Conservation (phyloP, 257 asterid genomes). For the Primulina tabacum region DNA sequence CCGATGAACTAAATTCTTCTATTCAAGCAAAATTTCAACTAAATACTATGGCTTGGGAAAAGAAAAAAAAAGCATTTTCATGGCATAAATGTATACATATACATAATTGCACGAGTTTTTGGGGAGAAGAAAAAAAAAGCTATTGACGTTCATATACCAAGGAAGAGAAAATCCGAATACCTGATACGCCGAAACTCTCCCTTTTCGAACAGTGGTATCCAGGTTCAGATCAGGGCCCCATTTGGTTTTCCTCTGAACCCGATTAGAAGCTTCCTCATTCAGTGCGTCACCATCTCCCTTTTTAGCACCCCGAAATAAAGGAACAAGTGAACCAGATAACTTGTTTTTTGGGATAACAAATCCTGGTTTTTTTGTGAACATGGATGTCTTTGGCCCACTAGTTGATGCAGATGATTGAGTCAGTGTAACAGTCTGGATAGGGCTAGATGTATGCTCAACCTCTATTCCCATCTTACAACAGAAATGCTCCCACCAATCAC, state of each 20-base stretch:
- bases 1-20: slow-evolving; percentile 23
- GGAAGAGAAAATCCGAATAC: slow-evolving; percentile 33
- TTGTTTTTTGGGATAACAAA: slow-evolving; percentile 91
- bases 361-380: slow-evolving; percentile 65
- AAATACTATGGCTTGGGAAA: background rate
- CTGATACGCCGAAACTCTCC: slow-evolving; percentile 85
- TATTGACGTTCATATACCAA: slow-evolving; percentile 5
- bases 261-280: slow-evolving; percentile 51
- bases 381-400: slow-evolving; percentile 56
- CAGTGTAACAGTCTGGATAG: slow-evolving; percentile 38
- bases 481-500: slow-evolving; percentile 26
- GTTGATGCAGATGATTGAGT: slow-evolving; percentile 46
- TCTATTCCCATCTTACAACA: slow-evolving; percentile 55
- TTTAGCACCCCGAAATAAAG: slow-evolving; percentile 57
- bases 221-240: slow-evolving; percentile 86
- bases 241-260: slow-evolving; percentile 69
- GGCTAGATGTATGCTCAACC: slow-evolving; percentile 46
- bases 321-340: slow-evolving; percentile 79
- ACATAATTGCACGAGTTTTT: background rate
- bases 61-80: background rate
- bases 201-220: slow-evolving; percentile 71
- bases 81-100: background rate
- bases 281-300: slow-evolving; percentile 48
- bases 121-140: background rate
- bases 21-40: slow-evolving; percentile 9